A percentile compares a stretch with the other conserved stretches of the same genome.
phyloP scores from a whole-genome alignment of 2,329 filamentous ascomycete genomes.

The Ascocoryne sarcoides region DNA sequence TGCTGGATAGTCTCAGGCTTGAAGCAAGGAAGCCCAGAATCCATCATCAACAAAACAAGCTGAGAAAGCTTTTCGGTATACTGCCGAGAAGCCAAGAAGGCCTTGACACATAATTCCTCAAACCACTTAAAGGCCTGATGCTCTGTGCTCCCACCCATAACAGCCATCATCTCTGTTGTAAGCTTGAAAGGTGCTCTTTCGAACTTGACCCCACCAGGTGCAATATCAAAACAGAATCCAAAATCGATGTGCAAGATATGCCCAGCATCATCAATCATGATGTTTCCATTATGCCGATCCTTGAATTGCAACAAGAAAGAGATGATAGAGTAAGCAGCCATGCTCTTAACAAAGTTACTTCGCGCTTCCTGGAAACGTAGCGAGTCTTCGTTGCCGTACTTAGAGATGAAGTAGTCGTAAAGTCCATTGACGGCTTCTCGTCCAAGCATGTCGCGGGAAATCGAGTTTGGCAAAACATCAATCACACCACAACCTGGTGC shows the following conservation, averaged over 20 bases:
- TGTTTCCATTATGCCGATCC: conserved; percentile 97
- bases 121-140: conserved; percentile 93
- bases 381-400: conserved; percentile 94
- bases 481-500: conserved; percentile 97
- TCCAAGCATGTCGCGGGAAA: conserved; percentile 96
- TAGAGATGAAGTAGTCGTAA: conserved; percentile 96
- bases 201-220: conserved; percentile 92
- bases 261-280: conserved; percentile 96
- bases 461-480: conserved; percentile 94
- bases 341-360: conserved; percentile 96
- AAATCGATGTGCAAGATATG: conserved; percentile 99
- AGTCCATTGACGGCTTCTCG: conserved; percentile 96
- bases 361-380: conserved; percentile 91
- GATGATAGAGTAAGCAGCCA: conserved; percentile 97
- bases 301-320: conserved; percentile 98
- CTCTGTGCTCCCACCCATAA: conserved; percentile 83
- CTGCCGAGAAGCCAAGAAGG: conserved; percentile 79
- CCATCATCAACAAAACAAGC: conserved; percentile 90
- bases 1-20: conserved; percentile 91
- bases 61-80: conserved; percentile 84
- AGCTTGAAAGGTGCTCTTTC: conserved; percentile 98
- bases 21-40: conserved; percentile 93
- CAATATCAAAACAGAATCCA: conserved; percentile 98
- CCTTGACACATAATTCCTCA: conserved; percentile 91
- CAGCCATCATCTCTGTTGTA: conserved; percentile 94